Evolutionary conservation across 495 filamentous ascomycete genomes (phyloP).

Genomic region (Aspergillus affinis): DNA sequence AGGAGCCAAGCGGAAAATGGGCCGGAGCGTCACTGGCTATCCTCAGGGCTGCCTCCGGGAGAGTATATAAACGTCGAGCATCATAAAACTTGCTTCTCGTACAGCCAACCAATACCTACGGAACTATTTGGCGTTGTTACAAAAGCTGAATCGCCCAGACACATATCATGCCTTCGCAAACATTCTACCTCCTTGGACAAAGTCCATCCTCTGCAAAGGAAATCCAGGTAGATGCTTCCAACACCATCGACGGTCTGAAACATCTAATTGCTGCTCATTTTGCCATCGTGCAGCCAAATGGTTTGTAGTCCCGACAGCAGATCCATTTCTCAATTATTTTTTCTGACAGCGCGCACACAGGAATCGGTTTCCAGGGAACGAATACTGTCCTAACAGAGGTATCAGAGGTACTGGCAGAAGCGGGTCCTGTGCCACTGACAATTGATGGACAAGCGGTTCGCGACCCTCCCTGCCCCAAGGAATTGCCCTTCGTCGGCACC

Average conservation of each 20-base stretch:
- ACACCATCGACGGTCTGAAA: conserved; percentile 33
- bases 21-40: too few species aligned
- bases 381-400: conserved; percentile 27
- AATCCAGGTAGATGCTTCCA: conserved; percentile 34
- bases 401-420: conserved; percentile 27
- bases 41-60: too few species aligned
- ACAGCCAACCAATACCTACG: too few species aligned
- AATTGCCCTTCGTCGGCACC: conserved; percentile 50
- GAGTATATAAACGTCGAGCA: too few species aligned
- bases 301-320: conserved; percentile 17
- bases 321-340: too few species aligned
- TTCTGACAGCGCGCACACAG: too few species aligned
- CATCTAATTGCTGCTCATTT: conserved; percentile 42
- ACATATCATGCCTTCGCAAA: conserved; percentile 6
- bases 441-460: conserved; percentile 46
- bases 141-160: too few species aligned
- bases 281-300: conserved; percentile 38
- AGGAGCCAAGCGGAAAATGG: too few species aligned
- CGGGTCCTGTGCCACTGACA: conserved; percentile 39
- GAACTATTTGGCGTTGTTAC: too few species aligned
- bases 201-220: conserved; percentile 33
- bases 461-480: conserved; percentile 43
- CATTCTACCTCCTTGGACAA: conserved; percentile 48
- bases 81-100: too few species aligned
- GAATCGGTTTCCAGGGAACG: conserved; percentile 39